phyloP scores from a whole-genome alignment of 208 protist species.

The Trypanosoma congolense region DNA sequence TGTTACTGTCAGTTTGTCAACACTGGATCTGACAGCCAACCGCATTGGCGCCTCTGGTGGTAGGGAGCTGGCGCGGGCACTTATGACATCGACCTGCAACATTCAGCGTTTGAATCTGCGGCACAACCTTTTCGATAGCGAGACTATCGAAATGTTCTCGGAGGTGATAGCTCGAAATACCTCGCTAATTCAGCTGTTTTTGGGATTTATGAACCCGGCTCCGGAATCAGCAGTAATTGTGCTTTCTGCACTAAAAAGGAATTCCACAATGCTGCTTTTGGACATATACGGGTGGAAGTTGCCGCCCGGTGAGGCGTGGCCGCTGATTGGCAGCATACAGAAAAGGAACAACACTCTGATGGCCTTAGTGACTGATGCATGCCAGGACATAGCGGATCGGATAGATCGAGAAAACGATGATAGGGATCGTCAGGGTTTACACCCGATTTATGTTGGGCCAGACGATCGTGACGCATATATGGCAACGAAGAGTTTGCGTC shows the following conservation, averaged over 20 bases:
- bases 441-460: conserved; percentile 77
- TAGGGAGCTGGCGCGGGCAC: conserved; percentile 48
- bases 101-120: conserved; percentile 84
- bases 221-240: conserved; percentile 51
- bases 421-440: conserved; percentile 48
- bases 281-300: conserved; percentile 87
- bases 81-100: conserved; percentile 49
- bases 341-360: conserved; percentile 44
- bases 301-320: conserved; percentile 23
- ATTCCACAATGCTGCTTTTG: conserved; percentile 66
- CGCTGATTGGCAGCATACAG: conserved; percentile 42
- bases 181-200: conserved; percentile 86
- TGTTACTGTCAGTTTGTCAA: conserved; percentile 43
- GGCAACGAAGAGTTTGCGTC: conserved; percentile 73
- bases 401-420: conserved; percentile 62
- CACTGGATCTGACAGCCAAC: conserved; percentile 85
- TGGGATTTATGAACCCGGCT: conserved; percentile 85
- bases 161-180: conserved; percentile 65
- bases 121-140: conserved; percentile 78
- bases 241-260: conserved; percentile 47
- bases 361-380: conserved; percentile 77
- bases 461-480: conserved; percentile 84
- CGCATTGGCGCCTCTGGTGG: conserved; percentile 73
- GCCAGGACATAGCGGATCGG: conserved; percentile 42
- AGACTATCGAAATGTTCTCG: conserved; percentile 54